Conservation (phyloP, 805 yeast species). For the Metschnikowia anglica region DNA sequence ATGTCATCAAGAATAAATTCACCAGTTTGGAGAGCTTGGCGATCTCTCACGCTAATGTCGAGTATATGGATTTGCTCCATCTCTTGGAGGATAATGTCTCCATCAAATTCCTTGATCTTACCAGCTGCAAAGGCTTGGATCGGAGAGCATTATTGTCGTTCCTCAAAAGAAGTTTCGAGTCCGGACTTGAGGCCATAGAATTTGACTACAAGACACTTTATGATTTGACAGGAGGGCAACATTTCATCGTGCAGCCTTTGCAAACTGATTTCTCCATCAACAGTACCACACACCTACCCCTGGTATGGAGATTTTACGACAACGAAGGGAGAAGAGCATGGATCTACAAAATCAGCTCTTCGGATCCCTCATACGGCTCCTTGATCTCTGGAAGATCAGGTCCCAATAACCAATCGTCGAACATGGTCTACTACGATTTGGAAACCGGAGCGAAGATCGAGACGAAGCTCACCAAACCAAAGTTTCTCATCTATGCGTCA, state of each 20-base stretch:
- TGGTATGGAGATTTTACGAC: conserved; percentile 52
- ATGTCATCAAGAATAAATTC: conserved; percentile 40
- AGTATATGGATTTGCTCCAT: conserved; percentile 36
- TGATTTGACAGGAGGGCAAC: conserved; percentile 44
- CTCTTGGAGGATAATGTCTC: conserved; percentile 31
- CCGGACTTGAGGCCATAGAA: conserved; percentile 58
- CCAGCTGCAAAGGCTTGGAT: conserved; percentile 59
- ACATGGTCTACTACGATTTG: conserved; percentile 57
- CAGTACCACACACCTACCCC: conserved; percentile 27
- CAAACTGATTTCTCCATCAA: conserved; percentile 31
- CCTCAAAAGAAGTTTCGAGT: conserved; percentile 28
- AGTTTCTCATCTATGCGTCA: conserved; percentile 52
- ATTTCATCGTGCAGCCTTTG: conserved; percentile 29
- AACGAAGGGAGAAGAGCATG: conserved; percentile 79
- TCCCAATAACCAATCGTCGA: conserved; percentile 22
- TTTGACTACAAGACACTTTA: conserved; percentile 57
- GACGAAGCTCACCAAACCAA: conserved; percentile 45
- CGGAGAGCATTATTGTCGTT: conserved; percentile 50
- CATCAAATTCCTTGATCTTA: conserved; percentile 61
- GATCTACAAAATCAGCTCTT: conserved; percentile 53
- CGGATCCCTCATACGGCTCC: conserved; percentile 33
- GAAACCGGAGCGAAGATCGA: conserved; percentile 61
- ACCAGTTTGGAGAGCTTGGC: conserved; percentile 43
- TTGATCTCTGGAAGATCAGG: conserved; percentile 20
- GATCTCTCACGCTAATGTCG: conserved; percentile 39